Conservation (phyloP, 495 filamentous ascomycete species). For the Hyaloscypha variabilis region DNA sequence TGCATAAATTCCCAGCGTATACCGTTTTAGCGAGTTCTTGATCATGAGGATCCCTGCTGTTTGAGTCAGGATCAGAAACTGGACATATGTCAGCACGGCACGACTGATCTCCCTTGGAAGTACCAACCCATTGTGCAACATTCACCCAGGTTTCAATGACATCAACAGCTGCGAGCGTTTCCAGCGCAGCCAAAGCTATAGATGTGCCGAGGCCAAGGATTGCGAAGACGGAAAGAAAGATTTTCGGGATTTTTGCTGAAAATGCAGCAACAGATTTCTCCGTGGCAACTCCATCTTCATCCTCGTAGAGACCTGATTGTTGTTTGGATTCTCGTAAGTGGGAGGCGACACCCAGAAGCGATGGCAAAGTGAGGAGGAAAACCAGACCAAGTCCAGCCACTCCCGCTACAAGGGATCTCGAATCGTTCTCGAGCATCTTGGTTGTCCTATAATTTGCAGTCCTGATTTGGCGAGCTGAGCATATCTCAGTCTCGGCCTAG, state of each 20-base stretch:
- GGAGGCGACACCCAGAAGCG: slow-evolving; percentile 16
- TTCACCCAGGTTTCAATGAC: slow-evolving; percentile 31
- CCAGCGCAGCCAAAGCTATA: slow-evolving; percentile 26
- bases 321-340: slow-evolving; percentile 24
- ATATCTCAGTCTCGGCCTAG: background rate
- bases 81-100: slow-evolving; percentile 12
- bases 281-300: slow-evolving; percentile 64
- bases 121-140: slow-evolving; percentile 31
- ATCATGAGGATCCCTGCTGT: slow-evolving; percentile 42
- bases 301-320: slow-evolving; percentile 52
- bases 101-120: background rate
- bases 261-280: slow-evolving; percentile 55
- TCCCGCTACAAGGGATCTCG: slow-evolving; percentile 24
- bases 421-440: slow-evolving; percentile 26
- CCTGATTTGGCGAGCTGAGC: background rate
- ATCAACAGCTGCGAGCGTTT: slow-evolving; percentile 13
- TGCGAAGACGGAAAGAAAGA: slow-evolving; percentile 44
- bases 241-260: slow-evolving; percentile 51
- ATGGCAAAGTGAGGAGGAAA: slow-evolving; percentile 21
- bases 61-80: slow-evolving; percentile 47
- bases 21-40: slow-evolving; percentile 47
- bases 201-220: slow-evolving; percentile 39
- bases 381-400: slow-evolving; percentile 10
- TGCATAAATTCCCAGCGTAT: slow-evolving; percentile 47
- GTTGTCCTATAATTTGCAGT: background rate